phyloP scores from a whole-genome alignment of 495 filamentous ascomycete genomes.

The Neurospora terricola region DNA sequence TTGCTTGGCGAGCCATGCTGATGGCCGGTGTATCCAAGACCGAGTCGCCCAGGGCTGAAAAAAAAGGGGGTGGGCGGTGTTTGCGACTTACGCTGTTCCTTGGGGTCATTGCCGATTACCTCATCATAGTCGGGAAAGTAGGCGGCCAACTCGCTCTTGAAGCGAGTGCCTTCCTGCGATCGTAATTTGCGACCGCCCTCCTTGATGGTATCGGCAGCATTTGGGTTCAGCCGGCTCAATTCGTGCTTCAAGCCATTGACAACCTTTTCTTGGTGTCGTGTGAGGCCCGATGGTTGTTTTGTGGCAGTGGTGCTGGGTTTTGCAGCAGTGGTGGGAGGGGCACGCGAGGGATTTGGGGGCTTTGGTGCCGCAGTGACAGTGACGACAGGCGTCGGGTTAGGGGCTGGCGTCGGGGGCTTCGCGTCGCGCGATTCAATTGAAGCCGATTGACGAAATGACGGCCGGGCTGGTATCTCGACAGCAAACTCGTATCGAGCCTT shows the following conservation, averaged over 20 bases:
- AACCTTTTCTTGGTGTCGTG: slow-evolving; percentile 38
- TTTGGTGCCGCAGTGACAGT: slow-evolving; percentile 17
- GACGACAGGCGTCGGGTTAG: slow-evolving; percentile 23
- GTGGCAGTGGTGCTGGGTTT: slow-evolving; percentile 6
- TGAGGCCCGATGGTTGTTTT: slow-evolving; percentile 16
- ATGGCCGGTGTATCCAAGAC: slow-evolving; percentile 3
- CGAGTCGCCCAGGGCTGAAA: neutral
- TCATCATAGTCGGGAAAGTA: slow-evolving; percentile 92
- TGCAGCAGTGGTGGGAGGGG: slow-evolving; percentile 2
- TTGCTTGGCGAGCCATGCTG: slow-evolving; percentile 31
- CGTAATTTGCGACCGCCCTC: slow-evolving; percentile 43
- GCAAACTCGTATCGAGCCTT: slow-evolving; percentile 20
- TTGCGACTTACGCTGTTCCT: slow-evolving; percentile 58
- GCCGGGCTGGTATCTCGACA: slow-evolving; percentile 30
- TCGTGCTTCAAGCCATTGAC: slow-evolving; percentile 45
- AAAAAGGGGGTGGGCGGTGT: slow-evolving; percentile 2
- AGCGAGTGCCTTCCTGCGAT: slow-evolving; percentile 46
- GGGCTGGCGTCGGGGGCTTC: slow-evolving; percentile 15
- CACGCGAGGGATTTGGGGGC: slow-evolving; percentile 15
- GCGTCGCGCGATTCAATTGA: slow-evolving; percentile 19
- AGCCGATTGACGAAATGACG: slow-evolving; percentile 17
- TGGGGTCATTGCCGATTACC: slow-evolving; percentile 69
- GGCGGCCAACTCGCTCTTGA: slow-evolving; percentile 77
- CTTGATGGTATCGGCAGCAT: slow-evolving; percentile 29
- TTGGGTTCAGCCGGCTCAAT: slow-evolving; percentile 36